Evolutionary conservation across 768 basidiomycete species (phyloP), one percentile per base, ranked within the genome.

Genomic region (Lanmaoa pseudosensibilis): DNA sequence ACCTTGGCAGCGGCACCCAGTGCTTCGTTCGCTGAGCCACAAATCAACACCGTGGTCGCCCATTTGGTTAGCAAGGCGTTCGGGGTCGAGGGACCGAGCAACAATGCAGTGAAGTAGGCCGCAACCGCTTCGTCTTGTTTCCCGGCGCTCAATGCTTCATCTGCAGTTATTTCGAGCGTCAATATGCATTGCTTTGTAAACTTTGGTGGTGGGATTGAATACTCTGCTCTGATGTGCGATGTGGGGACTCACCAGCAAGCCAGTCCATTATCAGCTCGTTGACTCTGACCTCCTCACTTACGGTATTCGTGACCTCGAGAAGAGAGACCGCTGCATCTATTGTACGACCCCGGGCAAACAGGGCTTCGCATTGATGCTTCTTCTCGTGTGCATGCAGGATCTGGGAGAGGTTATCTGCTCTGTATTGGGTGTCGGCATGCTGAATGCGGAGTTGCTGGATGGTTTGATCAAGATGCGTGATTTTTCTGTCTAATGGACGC

Each of bases 1-100:
- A 63, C 62, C 40, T 58, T 40, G 3, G 9, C 7, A 3, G 59
- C 37, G 6, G 25, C 38, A n/a, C 0, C 16, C 18, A 59, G 12
- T 8, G 11, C 54, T 11, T 59, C n/a, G 7, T 21, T 45, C 3
- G 12, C 18, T 8, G 55, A 33, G 18, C 46, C 8, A 19, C 15
- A 37, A 8, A 10, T 19, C 19, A 63, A 16, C 30, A 27, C 25
- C 0, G 21, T 13, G 2, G 5, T 32, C 13, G 25, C 49, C 61
- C 62, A 63, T 30, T 63, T 63, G 4, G 1, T 10, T 0, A 63
- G 16, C 10, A 63, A 3, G 18, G n/a, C 4, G 3, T 45, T 25
- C 5, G 54, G 33, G 4, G 4, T 23, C 12, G 57, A 18, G 7
- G 53, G 40, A 34, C 36, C 5, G 18, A 63, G 45, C 0, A 30